Evolutionary conservation across 768 basidiomycete genomes (phyloP), one percentile per base, ranked within the genome.

Genomic region (Leccinum pellstonianum): DNA sequence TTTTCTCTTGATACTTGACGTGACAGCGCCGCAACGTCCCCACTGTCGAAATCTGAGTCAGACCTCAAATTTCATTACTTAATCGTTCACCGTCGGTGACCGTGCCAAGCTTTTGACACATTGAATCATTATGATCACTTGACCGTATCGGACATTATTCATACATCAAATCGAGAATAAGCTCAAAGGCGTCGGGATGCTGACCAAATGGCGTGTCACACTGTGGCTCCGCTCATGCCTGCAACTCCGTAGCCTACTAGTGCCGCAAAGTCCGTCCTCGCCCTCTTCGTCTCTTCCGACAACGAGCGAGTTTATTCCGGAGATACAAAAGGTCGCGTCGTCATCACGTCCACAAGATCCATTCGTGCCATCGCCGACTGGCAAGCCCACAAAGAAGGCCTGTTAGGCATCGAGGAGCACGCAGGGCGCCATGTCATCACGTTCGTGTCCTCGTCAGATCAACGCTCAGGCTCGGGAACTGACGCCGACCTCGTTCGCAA

Each of bases 231-330:
- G 29, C 29, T 29, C 29, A 0, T 29, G 29, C 29, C 29, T 29
- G 29, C 29, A 2, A 29, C 29, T 29, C 29, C 29, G 29, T 29
- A 29, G 29, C 29, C 73, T 6, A 75, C 29, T 29, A 29, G 29
- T 29, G 29, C 29, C 29, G 29, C 17, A 41, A 38, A 17, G 38
- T n/a, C 87, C 15, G 73, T 96, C 55, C 83, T 76, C 56, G 76
- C 83, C 0, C 56, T 95, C 38, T 78, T 74, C 48, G 76, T 93
- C 66, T 91, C 93, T 1, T 64, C 77, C 4, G 84, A 90, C 69
- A 92, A 93, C 68, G 84, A 90, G 62, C 78, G 91, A 17, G 76
- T 98, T 6, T 95, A 93, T 75, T 92, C 95, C 7, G 95, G 89
- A 3, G 96, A 98, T 66, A 77, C 81, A 5, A 81, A 86, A 17